Base-by-base conservation (phyloP, 495 filamentous ascomycete genomes). In the Poronia punctata region DNA sequence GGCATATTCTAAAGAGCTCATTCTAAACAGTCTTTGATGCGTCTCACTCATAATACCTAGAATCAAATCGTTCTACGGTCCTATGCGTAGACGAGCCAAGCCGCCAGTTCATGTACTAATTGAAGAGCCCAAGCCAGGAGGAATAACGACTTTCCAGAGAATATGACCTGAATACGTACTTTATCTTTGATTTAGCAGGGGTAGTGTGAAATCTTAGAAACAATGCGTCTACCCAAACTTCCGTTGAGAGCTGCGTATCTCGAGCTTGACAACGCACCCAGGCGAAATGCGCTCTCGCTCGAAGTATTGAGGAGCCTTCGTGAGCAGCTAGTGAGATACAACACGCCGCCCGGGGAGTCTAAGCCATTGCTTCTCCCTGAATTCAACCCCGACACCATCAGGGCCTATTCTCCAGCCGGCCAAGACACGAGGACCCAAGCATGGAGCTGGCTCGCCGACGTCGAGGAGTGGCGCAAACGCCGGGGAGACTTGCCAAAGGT, bases 251-350 rank as follows among this genome's bases (percentile, higher is more conserved):
- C 35, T 3, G 43, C 28, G 4, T 46, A 40, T 16, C 14, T 46
- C 8, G 5, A 1, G 8, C 7, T 39, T 6, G 20, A 34, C 11
- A 46, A 40, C 14, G 26, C 35, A 17, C 5, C 19, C 21, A 46
- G 31, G 2, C 44, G 50, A 9, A 57, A 60, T 21, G 53, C 56
- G 7, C 53, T 54, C 37, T 49, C 53, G 11, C 39, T 56, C 11
- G 1, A 27, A 25, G 49, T 56, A 34, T 43, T 59, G 1, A 35
- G 16, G 12, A 29, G 40, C 42, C 49, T 60, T 16, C 33, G 39
- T 4, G 12, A 41, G 12, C 51, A 57, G 37, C 44, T 58, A 9
- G 25, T 45, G 24, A n/a, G 40, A 16, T 40, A 42, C 40, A 49
- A 54, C 37, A 60, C 50, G 1, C 43, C 45, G 1, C 48, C 46